Conservation (phyloP, 306 rosid species). For the Lathyrus sativus region DNA sequence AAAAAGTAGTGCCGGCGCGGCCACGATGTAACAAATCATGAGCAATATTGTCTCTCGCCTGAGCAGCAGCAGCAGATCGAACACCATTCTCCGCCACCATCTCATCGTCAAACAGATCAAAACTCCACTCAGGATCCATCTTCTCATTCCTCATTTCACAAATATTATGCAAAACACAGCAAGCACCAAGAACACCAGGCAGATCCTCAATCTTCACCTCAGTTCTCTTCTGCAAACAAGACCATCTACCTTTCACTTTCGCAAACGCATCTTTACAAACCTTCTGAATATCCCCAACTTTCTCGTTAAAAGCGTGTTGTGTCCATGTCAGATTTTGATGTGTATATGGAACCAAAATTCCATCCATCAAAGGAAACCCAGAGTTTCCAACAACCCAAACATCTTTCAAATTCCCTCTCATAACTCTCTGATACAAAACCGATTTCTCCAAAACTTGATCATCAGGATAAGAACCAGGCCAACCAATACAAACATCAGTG, state of each 20-base stretch:
- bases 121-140: conserved; percentile 44
- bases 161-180: conserved; percentile 84
- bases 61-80: conserved; percentile 46
- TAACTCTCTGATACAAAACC: conserved; percentile 57
- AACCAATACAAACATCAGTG: conserved; percentile 74
- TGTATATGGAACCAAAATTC: conserved; percentile 74
- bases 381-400: conserved; percentile 78
- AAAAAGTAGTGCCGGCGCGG: conserved; percentile 56
- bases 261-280: conserved; percentile 69
- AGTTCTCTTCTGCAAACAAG: conserved; percentile 82
- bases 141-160: conserved; percentile 70
- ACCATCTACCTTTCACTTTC: conserved; percentile 73
- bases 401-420: conserved; percentile 56
- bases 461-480: conserved; percentile 79
- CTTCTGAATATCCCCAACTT: conserved; percentile 48
- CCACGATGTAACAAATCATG: conserved; percentile 77
- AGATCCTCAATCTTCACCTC: conserved; percentile 82
- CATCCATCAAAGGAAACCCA: conserved; percentile 71
- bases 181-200: conserved; percentile 81
- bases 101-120: conserved; percentile 69
- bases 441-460: conserved; percentile 72
- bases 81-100: conserved; percentile 54
- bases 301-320: conserved; percentile 72
- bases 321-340: conserved; percentile 72
- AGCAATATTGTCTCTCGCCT: conserved; percentile 73